Conservation (phyloP, 331 rosid species). For the Erythrophleum ivorense region DNA sequence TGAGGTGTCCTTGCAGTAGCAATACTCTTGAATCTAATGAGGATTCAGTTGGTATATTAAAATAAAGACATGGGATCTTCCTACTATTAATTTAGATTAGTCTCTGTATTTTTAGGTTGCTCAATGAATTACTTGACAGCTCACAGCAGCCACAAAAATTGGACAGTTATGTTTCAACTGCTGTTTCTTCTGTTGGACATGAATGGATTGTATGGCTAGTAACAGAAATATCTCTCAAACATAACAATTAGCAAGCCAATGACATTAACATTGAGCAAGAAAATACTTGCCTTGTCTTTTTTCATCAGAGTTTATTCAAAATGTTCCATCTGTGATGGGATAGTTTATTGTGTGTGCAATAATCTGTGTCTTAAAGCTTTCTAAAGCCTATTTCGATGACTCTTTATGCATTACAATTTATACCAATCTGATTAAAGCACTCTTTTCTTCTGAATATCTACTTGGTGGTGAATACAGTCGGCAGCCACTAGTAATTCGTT, state of each 20-base stretch:
- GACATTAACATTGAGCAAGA: conserved; percentile 7
- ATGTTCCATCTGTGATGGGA: conserved; percentile 23
- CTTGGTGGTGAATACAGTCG: conserved; percentile 58
- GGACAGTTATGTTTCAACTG: conserved; percentile 14
- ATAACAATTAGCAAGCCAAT: conserved; percentile 5
- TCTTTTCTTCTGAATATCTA: conserved; percentile 29
- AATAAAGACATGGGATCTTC: not conserved
- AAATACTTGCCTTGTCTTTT: conserved; percentile 7
- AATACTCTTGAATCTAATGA: conserved; percentile 13
- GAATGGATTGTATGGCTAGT: conserved; percentile 4
- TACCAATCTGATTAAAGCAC: conserved; percentile 26
- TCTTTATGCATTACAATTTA: not conserved
- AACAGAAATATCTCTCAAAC: conserved; percentile 12
- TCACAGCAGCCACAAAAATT: not conserved
- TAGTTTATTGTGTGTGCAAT: conserved; percentile 7
- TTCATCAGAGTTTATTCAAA: not conserved
- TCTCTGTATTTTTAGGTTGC: conserved; percentile 27
- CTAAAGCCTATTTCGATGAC: conserved; percentile 10
- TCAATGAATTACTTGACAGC: conserved; percentile 1
- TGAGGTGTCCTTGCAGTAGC: conserved; percentile 49
- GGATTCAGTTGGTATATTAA: conserved; percentile 16
- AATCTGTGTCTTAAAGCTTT: conserved; percentile 25
- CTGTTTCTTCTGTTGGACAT: conserved; percentile 25
- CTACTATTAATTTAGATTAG: conserved; percentile 3
- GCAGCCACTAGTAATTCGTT: conserved; percentile 85